Evolutionary conservation across 805 yeast species (phyloP), one percentile per base, ranked within the genome.

Genomic region (Candida loeiensis): DNA sequence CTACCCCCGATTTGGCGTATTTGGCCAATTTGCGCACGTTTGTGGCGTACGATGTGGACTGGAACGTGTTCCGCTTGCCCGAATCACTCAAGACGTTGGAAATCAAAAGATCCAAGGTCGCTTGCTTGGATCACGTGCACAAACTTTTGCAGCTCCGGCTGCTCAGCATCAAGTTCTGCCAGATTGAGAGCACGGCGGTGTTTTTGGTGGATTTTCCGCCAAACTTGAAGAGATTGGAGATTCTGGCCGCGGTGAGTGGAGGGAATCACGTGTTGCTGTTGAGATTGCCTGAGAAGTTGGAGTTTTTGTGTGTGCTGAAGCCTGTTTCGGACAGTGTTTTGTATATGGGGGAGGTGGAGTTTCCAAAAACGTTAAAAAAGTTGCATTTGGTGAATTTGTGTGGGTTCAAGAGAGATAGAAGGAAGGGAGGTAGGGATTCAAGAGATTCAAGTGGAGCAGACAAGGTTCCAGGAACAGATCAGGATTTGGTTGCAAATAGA

Each of bases 41-140:
- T 14, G 34, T 37, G 3, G 30, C 34, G 6, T 37, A 37, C 16
- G 34, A 37, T 17, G 19, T 29, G 12, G 40, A 37, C 34, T 37
- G 34, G 34, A 37, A 37, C 34, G 28, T 8, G 12, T 37, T 37
- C 34, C 13, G 14, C 12, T 24, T 37, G 22, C 40, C 40, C 2
- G 17, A 22, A n/a, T 13, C 32, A 11, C n/a, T 37, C 17, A 15
- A 17, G 18, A 31, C 28, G 18, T 24, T 37, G 15, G 22, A 32
- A 20, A 26, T 32, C 18, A 30, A 27, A 13, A 18, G 34, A 15
- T 12, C 34, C 13, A 37, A 22, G 6, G 11, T 37, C 3, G 16
- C 34, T 19, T 25, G 29, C 29, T n/a, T 37, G n/a, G 14, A 18
- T 9, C 21, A 24, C 6, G 16, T 37, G 6, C 18, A 37, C 19